These are phyloP conservation scores for Aleurites moluccanus DNA, from an alignment of 441 rosid genomes.

Conservation along the genomic window DNA sequence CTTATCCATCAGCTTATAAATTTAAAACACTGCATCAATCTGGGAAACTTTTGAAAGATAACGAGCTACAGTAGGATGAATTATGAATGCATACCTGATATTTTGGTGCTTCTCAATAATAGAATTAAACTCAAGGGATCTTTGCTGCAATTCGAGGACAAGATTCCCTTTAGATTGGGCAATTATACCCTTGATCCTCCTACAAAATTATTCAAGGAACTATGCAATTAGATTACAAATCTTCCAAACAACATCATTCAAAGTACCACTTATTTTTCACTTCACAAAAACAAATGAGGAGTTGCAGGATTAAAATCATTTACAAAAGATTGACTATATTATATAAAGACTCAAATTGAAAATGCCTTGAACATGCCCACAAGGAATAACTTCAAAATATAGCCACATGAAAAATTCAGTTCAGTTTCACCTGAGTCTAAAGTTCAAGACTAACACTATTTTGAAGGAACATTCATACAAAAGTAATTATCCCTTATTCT, in stretches of 20 bases:
- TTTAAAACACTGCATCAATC: constrained; percentile 16
- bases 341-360: neutral
- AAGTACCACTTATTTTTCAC: constrained; percentile 5
- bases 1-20: constrained; percentile 34
- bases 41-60: constrained; percentile 16
- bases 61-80: constrained; percentile 19
- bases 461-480: neutral
- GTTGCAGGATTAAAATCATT: neutral
- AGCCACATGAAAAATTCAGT: neutral
- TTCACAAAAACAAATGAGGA: constrained; percentile 8
- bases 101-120: constrained; percentile 84
- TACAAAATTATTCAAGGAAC: constrained; percentile 27
- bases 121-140: constrained; percentile 93
- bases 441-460: neutral
- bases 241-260: constrained; percentile 44
- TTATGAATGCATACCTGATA: constrained; percentile 56
- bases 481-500: neutral
- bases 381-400: neutral
- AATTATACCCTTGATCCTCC: constrained; percentile 76
- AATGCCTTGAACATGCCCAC: neutral
- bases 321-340: neutral
- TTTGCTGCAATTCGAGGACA: constrained; percentile 98
- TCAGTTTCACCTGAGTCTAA: neutral
- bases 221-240: constrained; percentile 40
- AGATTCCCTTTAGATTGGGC: constrained; percentile 77